Percentiles rank a stretch among this genome's conserved stretches.
phyloP scores from a whole-genome alignment of 257 asterid species.

The Nicotiana undulata region DNA sequence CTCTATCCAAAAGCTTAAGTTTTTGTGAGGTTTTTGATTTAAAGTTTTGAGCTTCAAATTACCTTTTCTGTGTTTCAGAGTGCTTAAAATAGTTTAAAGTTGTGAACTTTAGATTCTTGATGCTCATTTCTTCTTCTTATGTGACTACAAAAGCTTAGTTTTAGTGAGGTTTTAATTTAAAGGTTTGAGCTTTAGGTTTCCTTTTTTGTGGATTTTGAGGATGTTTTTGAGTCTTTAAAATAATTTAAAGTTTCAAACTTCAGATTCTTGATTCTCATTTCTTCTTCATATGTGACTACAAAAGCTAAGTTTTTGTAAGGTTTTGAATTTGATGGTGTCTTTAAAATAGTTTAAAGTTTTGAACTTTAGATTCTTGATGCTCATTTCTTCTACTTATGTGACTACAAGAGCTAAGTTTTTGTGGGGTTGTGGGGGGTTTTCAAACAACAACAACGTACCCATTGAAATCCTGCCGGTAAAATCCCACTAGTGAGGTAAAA shows the following conservation, averaged over 20 bases:
- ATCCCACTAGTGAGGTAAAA: too few species aligned
- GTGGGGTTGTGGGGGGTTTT: background rate
- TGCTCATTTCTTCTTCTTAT: background rate
- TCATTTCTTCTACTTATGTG: background rate
- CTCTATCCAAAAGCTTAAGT: background rate
- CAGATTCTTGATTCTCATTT: background rate
- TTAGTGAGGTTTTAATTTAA: background rate
- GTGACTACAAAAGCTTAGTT: too few species aligned
- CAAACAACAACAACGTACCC: too few species aligned
- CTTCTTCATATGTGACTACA: background rate
- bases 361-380: constrained; percentile 3
- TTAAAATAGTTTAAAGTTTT: background rate
- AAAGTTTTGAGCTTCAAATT: background rate
- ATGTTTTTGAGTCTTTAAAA: background rate
- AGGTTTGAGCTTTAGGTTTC: background rate
- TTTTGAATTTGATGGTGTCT: background rate
- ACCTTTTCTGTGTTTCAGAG: background rate
- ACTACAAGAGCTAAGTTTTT: background rate
- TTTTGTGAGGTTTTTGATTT: constrained; percentile 5
- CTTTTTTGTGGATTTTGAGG: background rate
- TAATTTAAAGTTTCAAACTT: background rate
- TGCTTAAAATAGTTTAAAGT: background rate
- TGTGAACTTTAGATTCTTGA: background rate
- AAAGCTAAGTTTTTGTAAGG: background rate
- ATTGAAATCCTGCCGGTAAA: too few species aligned